Conservation (phyloP, 306 rosid genomes). For the Quercus alba region DNA sequence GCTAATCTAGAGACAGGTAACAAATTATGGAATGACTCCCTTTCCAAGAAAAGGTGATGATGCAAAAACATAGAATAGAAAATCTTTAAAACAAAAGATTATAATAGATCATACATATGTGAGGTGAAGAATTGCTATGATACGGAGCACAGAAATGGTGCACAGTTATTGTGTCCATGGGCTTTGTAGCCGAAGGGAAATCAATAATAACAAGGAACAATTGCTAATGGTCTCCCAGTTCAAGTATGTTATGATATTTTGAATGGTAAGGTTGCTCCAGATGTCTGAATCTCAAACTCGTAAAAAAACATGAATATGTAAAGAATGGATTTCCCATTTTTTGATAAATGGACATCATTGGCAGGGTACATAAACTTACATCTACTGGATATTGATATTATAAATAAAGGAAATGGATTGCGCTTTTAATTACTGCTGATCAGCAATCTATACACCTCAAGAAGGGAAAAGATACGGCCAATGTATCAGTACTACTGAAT, state of each 20-base stretch:
- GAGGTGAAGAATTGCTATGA: background rate
- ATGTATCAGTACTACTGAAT: constrained; percentile 21
- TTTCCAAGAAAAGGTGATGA: background rate
- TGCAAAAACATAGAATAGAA: background rate
- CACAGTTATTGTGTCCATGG: too few relatives aligned
- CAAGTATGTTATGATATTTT: background rate
- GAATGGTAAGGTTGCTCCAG: background rate
- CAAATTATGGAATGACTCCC: background rate
- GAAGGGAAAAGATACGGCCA: background rate
- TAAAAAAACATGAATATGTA: background rate
- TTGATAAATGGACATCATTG: background rate
- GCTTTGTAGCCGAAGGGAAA: background rate
- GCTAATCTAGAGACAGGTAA: background rate
- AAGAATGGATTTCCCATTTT: background rate
- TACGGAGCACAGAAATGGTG: background rate
- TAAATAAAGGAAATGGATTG: background rate
- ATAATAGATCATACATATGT: background rate
- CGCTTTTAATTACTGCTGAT: background rate
- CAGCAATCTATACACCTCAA: background rate
- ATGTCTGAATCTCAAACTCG: background rate
- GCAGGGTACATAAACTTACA: background rate
- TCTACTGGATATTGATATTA: background rate
- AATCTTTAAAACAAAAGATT: background rate
- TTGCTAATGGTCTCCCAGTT: background rate
- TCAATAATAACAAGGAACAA: background rate